These are phyloP conservation scores for Ogataea philodendri DNA, from an alignment of 805 yeast species.

Conservation along the genomic window DNA sequence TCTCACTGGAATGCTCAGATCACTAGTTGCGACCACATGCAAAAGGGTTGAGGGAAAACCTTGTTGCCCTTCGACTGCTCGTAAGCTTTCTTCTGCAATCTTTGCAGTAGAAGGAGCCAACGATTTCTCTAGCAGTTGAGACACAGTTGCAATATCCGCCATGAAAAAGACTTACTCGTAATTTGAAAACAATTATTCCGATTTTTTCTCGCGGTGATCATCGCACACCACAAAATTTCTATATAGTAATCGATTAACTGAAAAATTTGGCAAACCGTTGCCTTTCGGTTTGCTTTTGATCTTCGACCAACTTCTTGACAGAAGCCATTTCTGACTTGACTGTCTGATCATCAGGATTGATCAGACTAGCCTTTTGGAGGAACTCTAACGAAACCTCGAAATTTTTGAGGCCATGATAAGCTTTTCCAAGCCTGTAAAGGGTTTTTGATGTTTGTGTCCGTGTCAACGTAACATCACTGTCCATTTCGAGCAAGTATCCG, in stretches of 20 bases:
- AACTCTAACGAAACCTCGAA: conserved; percentile 49
- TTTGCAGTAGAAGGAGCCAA: conserved; percentile 63
- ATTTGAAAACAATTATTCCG: conserved; percentile 10
- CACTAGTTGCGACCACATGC: conserved; percentile 69
- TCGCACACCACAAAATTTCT: neutral
- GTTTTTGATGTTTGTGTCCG: conserved; percentile 28
- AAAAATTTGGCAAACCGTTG: conserved; percentile 65
- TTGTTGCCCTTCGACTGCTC: conserved; percentile 56
- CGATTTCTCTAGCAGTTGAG: conserved; percentile 59
- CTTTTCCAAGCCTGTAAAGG: conserved; percentile 31
- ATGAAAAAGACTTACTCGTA: conserved; percentile 16
- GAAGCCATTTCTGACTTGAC: conserved; percentile 44
- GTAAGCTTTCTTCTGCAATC: conserved; percentile 63
- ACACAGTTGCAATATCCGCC: conserved; percentile 51
- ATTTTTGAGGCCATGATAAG: conserved; percentile 41
- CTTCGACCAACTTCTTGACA: conserved; percentile 41
- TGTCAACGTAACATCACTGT: conserved; percentile 25
- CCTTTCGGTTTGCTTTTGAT: conserved; percentile 48
- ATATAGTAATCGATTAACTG: conserved; percentile 17
- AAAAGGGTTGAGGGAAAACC: conserved; percentile 78
- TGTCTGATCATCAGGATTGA: conserved; percentile 48
- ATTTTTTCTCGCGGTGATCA: conserved; percentile 4
- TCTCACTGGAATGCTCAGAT: conserved; percentile 55
- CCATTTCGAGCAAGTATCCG: conserved; percentile 54
- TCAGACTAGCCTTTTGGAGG: conserved; percentile 40